Evolutionary conservation across 768 basidiomycete species (phyloP).

Genomic region (Strobilomyces dryophilus): DNA sequence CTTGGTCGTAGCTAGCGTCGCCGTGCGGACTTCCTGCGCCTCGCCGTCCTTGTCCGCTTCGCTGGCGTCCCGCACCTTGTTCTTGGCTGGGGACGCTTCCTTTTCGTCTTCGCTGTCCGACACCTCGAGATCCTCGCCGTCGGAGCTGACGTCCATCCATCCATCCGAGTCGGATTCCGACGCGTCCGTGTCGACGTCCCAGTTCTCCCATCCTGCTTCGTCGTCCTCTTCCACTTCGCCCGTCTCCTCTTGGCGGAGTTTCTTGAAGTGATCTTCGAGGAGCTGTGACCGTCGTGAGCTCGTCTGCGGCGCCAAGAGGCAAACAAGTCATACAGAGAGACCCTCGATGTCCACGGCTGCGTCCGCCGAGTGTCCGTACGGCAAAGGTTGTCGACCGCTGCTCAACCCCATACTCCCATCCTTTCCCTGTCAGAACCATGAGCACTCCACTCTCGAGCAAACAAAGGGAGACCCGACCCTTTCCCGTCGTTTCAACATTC

Average conservation of each 20-base stretch:
- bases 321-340: slow-evolving; percentile 57
- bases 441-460: background rate
- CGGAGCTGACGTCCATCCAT: slow-evolving; percentile 79
- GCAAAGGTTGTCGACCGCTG: slow-evolving; percentile 61
- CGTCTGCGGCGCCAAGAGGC: background rate
- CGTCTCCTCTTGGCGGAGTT: slow-evolving; percentile 60
- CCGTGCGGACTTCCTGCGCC: slow-evolving; percentile 40
- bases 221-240: slow-evolving; percentile 58
- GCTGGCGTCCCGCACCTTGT: background rate
- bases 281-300: slow-evolving; percentile 44
- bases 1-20: slow-evolving; percentile 78
- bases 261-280: slow-evolving; percentile 80
- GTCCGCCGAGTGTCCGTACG: slow-evolving; percentile 76
- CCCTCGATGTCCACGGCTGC: slow-evolving; percentile 88
- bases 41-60: slow-evolving; percentile 17
- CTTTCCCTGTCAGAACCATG: slow-evolving; percentile 62
- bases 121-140: slow-evolving; percentile 64
- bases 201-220: slow-evolving; percentile 77
- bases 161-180: slow-evolving; percentile 56
- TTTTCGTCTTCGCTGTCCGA: slow-evolving; percentile 83
- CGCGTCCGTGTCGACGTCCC: slow-evolving; percentile 80
- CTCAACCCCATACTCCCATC: slow-evolving; percentile 75
- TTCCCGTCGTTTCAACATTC: slow-evolving; percentile 84
- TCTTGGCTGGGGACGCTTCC: slow-evolving; percentile 16
- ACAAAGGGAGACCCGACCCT: slow-evolving; percentile 45